phyloP scores from a whole-genome alignment of 73 alveolate genomes.

The Symbiodinium natans region DNA sequence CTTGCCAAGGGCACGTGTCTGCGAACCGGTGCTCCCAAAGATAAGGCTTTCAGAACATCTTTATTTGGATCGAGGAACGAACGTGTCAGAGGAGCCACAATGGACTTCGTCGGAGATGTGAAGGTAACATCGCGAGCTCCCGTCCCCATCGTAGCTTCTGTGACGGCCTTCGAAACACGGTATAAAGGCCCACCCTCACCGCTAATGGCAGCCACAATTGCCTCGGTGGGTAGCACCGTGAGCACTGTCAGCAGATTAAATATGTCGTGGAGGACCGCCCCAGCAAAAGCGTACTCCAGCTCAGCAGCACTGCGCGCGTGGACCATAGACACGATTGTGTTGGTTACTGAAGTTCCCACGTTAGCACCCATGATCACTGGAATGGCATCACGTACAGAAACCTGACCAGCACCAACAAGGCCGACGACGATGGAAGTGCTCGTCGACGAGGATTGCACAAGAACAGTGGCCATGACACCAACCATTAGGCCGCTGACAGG shows the following conservation, averaged over 20 bases:
- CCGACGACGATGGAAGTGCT: slow-evolving; percentile 19
- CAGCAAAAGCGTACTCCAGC: slow-evolving; percentile 9
- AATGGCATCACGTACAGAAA: not conserved
- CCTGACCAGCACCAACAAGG: not conserved
- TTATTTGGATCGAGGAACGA: not conserved
- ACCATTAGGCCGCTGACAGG: not conserved
- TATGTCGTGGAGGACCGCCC: slow-evolving; percentile 27
- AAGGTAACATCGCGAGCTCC: not conserved
- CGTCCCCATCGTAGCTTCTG: slow-evolving; percentile 12
- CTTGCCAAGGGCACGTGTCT: not conserved
- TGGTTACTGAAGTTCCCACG: slow-evolving; percentile 13
- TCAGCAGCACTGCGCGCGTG: not conserved
- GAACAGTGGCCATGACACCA: slow-evolving; percentile 26
- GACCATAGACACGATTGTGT: slow-evolving; percentile 34
- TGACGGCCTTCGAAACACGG: not conserved
- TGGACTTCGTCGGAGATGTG: not conserved
- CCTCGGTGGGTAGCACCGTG: not conserved
- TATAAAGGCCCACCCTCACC: slow-evolving; percentile 47
- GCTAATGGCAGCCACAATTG: slow-evolving; percentile 14
- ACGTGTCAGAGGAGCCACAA: not conserved
- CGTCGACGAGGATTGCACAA: slow-evolving; percentile 24
- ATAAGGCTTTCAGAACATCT: not conserved
- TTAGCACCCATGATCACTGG: slow-evolving; percentile 41
- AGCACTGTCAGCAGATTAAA: slow-evolving; percentile 7
- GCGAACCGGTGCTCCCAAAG: not conserved